Base-by-base conservation (phyloP, 2,329 filamentous ascomycete species). In the Pseudogymnoascus sp. region DNA sequence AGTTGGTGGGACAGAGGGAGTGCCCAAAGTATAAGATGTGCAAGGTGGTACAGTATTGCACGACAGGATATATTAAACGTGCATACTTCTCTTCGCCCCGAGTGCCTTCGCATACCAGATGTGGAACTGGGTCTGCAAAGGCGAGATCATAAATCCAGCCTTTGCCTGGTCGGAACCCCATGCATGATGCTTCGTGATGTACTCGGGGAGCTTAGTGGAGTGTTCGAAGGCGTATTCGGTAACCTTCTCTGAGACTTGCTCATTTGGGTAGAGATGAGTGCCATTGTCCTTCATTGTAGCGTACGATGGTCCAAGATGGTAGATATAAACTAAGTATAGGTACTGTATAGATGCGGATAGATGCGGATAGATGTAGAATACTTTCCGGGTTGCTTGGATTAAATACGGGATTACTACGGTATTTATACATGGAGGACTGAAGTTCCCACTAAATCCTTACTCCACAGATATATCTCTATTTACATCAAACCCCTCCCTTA, bases 181-280 rank as follows among this genome's bases (percentile, higher is more conserved):
- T 55, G 74, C 74, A 64, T 81, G 78, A 63, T 78, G 79, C 31
- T 75, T 72, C 41, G 71, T 70, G 61, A 81, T 75, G 63, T 76
- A 68, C 62, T 73, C 70, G 3, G 79, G 78, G 39, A 81, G 69
- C 10, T 71, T 64, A 17, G 74, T 74, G 13, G 78, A 80, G 68
- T 78, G 75, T 31, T 69, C 63, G 36, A 74, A 71, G 15, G 79
- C 73, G 68, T 82, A 81, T 10, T 74, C 70, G 12, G 74, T 73
- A 64, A 81, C 79, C 15, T 71, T 74, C 59, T 70, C 66, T 60
- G 74, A 74, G 59, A 80, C 73, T 61, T 74, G 67, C 27, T 74
- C 71, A 60, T 76, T 79, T 33, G 75, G 72, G 67, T 79, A 81
- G 36, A 81, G 73, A 27, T 71, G 66, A 25, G 74, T 68, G 2